These are phyloP conservation scores for Yamadazyma kanchanaburiensis DNA, from an alignment of 1,139 yeast genomes.

Conservation along the genomic window DNA sequence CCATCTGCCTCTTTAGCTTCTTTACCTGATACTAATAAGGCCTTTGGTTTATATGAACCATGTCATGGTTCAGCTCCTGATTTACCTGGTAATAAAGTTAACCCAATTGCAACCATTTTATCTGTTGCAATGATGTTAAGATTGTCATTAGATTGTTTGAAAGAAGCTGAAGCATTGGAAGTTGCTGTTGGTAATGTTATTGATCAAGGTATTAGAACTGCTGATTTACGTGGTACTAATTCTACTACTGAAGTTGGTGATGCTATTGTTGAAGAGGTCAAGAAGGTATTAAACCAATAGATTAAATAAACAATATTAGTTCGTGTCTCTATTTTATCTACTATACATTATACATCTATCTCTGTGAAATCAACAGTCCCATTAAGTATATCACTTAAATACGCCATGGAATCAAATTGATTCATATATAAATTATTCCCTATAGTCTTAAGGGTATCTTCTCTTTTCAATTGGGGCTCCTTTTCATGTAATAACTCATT, in stretches of 20 bases:
- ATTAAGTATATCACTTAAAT: slow-evolving; percentile 30
- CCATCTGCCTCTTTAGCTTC: slow-evolving; percentile 97
- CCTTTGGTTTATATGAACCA: slow-evolving; percentile 96
- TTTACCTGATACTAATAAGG: slow-evolving; percentile 87
- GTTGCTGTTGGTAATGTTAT: slow-evolving; percentile 80
- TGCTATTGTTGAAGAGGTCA: slow-evolving; percentile 75
- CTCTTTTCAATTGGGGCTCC: slow-evolving; percentile 2
- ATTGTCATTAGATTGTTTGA: slow-evolving; percentile 73
- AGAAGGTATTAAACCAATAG: slow-evolving; percentile 43
- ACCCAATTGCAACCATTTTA: slow-evolving; percentile 91
- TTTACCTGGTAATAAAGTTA: slow-evolving; percentile 79
- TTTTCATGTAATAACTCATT: slow-evolving; percentile 15
- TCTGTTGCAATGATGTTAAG: slow-evolving; percentile 98
- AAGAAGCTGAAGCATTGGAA: slow-evolving; percentile 88
- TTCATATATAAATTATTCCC: slow-evolving; percentile 9
- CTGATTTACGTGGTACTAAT: slow-evolving; percentile 78
- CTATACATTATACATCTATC: slow-evolving; percentile 1
- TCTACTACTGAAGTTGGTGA: slow-evolving; percentile 90
- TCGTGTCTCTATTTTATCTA: not conserved
- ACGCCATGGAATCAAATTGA: slow-evolving; percentile 31
- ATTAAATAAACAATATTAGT: not conserved
- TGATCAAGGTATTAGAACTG: slow-evolving; percentile 84
- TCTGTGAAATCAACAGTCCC: slow-evolving; percentile 22
- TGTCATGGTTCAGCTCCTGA: slow-evolving; percentile 99
- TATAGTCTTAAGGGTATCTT: slow-evolving; percentile 6